Base-by-base conservation (phyloP, 2,329 filamentous ascomycete species). In the Teratosphaeria pseudoeucalypti region DNA sequence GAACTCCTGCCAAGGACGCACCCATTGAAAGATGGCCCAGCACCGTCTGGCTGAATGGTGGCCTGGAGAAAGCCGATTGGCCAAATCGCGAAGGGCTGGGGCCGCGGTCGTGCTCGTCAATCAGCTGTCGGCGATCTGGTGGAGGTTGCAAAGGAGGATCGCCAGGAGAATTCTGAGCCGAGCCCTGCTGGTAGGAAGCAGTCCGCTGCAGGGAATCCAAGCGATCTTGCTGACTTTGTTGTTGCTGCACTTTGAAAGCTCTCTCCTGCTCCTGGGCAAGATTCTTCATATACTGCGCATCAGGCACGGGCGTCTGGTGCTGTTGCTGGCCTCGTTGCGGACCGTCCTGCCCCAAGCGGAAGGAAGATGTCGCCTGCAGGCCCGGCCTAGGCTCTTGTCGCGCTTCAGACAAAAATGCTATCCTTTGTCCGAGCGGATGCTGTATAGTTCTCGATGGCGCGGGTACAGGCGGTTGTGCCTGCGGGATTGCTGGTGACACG, bases 211-310 rank as follows among this genome's bases (percentile, higher is more conserved):
- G 54, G 23, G 66, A 63, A 11, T 68, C 68, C 55, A 67, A 59
- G 29, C 65, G 64, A 16, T 65, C 64, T 55, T 68, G 64, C 34
- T 68, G 65, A 34, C 59, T 65, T 55, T 55, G 64, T 62, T 63
- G 60, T 53, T 68, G 58, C 58, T 70, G 66, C 62, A 71, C 64
- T 10, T 65, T 63, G 14, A 72, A 62, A 3, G 72, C 72, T 23
- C 66, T 64, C 47, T 71, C 67, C 58, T 70, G 71, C 58, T 74
- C 70, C 32, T 69, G 64, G 32, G 63, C 58, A 23, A 73, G 58
- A 26, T 63, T 65, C 23, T 63, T 62, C 26, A 72, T 64, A 58
- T 61, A 69, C 14, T 66, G 58, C 3, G 63, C 61, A 57, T 68
- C 66, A 16, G 60, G 60, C 12, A 62, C 62, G 11, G 27, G 32